Base-by-base conservation (phyloP, 306 rosid species). In the Carpinus viminea region DNA sequence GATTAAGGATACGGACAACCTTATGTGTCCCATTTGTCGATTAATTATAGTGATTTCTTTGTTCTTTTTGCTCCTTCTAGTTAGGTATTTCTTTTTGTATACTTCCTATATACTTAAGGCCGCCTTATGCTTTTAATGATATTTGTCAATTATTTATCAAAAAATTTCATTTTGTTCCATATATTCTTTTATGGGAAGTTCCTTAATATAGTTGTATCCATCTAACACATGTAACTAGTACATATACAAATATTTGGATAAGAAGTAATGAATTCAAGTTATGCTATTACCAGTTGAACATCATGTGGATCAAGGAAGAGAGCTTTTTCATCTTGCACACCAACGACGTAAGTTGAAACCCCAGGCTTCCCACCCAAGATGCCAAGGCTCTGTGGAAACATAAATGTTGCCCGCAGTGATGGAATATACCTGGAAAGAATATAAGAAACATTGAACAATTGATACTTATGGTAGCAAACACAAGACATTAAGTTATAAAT, bases 251-350 rank as follows among this genome's bases (percentile, higher is more conserved):
- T 74, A 72, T 38, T 41, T 17, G n/a, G 41, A 56, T 18, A 60
- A 24, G 8, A 66, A 54, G 20, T 57, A 76, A 20, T 47, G 74
- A 45, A n/a, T 48, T 75, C 74, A 41, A 17, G 43, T 53, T 46
- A 24, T 78, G 50, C 36, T 41, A 48, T 57, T 90, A 91, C 99
- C 88, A 79, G 86, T 84, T 95, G 97, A 83, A 83, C 91, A 21
- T 88, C 93, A 82, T 95, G 99, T 13, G 99, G 99, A 83, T 95
- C 99, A 87, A 95, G 99, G 90, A 90, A 95, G 76, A 93, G 77
- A 52, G 93, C 97, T 78, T 91, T 91, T n/a, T 87, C 98, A 85
- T 83, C 93, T 79, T 95, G 99, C 68, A 90, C 92, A 43, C 99
- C 99, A 41, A 95, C 81, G 26, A 95, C 90, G 76, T 95, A 95